These are phyloP conservation scores for Monosporozyma aquatica DNA, from an alignment of 805 yeast species.

Conservation along the genomic window DNA sequence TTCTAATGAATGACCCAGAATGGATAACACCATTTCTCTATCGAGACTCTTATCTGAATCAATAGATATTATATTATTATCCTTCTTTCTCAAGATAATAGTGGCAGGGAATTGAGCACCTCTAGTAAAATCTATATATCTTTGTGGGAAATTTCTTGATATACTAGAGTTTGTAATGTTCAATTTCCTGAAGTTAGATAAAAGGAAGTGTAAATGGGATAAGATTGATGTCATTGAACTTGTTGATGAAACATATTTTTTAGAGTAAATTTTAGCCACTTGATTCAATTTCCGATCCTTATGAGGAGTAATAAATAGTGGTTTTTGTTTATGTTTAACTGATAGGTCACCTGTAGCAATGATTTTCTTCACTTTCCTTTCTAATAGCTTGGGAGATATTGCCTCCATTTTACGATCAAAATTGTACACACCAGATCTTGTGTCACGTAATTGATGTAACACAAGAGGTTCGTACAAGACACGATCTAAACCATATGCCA, in stretches of 20 bases:
- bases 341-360: not conserved
- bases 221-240: slow-evolving; percentile 77
- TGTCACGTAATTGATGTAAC: slow-evolving; percentile 68
- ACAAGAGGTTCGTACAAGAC: slow-evolving; percentile 69
- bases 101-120: slow-evolving; percentile 47
- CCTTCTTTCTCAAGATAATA: slow-evolving; percentile 45
- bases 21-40: slow-evolving; percentile 56
- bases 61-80: slow-evolving; percentile 46
- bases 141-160: slow-evolving; percentile 37
- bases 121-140: slow-evolving; percentile 31
- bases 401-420: slow-evolving; percentile 51
- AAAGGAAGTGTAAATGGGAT: slow-evolving; percentile 61
- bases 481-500: slow-evolving; percentile 59
- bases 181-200: slow-evolving; percentile 54
- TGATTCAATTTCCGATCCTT: slow-evolving; percentile 46
- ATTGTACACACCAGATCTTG: slow-evolving; percentile 64
- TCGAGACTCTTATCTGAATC: slow-evolving; percentile 63
- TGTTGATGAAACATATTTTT: slow-evolving; percentile 63
- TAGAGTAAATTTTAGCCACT: slow-evolving; percentile 33
- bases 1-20: slow-evolving; percentile 75
- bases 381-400: slow-evolving; percentile 35
- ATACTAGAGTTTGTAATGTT: slow-evolving; percentile 33
- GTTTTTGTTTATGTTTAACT: not conserved
- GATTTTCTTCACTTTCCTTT: slow-evolving; percentile 7
- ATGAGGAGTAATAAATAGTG: slow-evolving; percentile 54